Base-by-base conservation (phyloP, 2,329 filamentous ascomycete species). In the Diaporthe ampelina region DNA sequence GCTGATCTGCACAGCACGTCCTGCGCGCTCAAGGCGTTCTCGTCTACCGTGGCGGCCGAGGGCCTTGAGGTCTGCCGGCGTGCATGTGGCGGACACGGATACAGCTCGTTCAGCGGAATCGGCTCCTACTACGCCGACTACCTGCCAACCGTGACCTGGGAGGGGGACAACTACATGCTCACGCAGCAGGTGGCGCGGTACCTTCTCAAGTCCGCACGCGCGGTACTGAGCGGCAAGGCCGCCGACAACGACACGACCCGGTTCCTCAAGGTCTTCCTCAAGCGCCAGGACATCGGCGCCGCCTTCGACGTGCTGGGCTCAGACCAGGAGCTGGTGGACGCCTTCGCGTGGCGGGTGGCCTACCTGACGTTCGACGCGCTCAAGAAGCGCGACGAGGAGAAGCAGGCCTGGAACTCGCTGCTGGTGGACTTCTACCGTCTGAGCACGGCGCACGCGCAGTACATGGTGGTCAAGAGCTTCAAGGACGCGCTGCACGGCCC, bases 91-190 rank as follows among this genome's bases (percentile, higher is more conserved):
- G 93, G 94, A 8, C 94, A 95, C 81, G 93, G 93, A 61, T 95
- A 94, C 85, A 91, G 88, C 72, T 91, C 88, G 79, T 94, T 94
- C 84, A 91, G 91, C 72, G 94, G 94, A n/a, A 94, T 95, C 77
- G 93, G 93, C 1, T 85, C 89, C 24, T 94, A 90, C 88, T 95
- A 94, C 79, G 88, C 93, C 37, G 93, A 95, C 81, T 94, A 95
- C 80, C 86, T 95, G 1, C 93, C 94, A n/a, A 85, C 83, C 4
- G 84, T 86, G 5, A 94, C 92, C 13, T 94, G 92, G 91, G 93
- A 95, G 81, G 93, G 93, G 58, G 93, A 94, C 84, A 94, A 94
- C 86, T 95, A 94, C 85, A 94, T 95, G 93, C 86, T 95, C 74
- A 94, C 92, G 13, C 93, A 95, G 82, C 93, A 95, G 84, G 93